Base-by-base conservation (phyloP, 2,329 filamentous ascomycete genomes). In the Ascochyta koolunga region DNA sequence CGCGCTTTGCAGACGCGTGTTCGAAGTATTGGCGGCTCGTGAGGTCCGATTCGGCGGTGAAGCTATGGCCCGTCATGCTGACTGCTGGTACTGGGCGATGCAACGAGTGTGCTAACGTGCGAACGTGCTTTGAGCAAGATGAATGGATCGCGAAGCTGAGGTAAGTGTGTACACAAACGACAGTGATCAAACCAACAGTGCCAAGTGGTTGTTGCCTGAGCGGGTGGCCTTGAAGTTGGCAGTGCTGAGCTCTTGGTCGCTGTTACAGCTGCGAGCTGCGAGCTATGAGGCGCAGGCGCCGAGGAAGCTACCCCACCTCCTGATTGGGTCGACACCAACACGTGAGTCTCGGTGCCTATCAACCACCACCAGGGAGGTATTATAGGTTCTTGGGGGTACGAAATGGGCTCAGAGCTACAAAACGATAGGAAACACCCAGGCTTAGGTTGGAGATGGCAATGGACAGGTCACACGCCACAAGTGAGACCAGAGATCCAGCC, bases 1-100 rank as follows among this genome's bases (percentile, higher is more conserved):
- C 54, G 54, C 78, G 76, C 39, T 72, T 69, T 39, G 58, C 77
- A 38, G 76, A 73, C 21, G 77, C 75, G 57, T 80, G 77, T 41
- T 79, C 70, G 63, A 78, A 77, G 66, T 75, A 80, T 18, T 70
- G 69, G 52, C 69, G 68, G 31, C 69, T 62, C 18, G 74, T 67
- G 51, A 75, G 67, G 62, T 78, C 77, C 47, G 69, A 68, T 38
- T 65, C 58, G 44, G 56, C 35, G 47, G 48, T 56, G 64, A 61
- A 56, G 61, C 51, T 62, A 45, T 60, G 59, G 47, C 66, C 69
- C 33, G 67, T 71, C 68, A 71, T 69, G 55, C 29, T 54, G 38
- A 29, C 27, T 29, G 31, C 39, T 42, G 36, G 29, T 45, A 18
- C 8, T 37, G 24, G 8, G 15, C 39, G 50, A 25, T 32, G 35